phyloP scores from a whole-genome alignment of 2,329 filamentous ascomycete species.

The Nigrospora sphaerica region DNA sequence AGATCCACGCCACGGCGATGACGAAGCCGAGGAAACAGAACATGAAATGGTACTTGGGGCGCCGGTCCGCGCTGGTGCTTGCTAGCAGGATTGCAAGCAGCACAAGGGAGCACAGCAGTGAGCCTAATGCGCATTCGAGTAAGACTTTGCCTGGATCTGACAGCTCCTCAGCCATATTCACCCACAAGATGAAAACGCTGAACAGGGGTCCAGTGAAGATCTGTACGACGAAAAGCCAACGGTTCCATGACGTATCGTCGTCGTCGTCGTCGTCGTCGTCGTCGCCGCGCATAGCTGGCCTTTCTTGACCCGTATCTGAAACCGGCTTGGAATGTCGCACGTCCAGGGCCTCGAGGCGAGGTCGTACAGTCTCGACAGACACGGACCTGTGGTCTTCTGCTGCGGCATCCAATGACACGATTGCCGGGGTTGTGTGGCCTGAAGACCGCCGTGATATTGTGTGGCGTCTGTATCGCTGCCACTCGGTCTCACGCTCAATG shows the following conservation, averaged over 20 bases:
- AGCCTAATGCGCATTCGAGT: slow-evolving; percentile 50
- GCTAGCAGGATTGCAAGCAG: slow-evolving; percentile 60
- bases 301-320: slow-evolving; percentile 16
- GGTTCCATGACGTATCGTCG: slow-evolving; percentile 59
- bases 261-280: slow-evolving; percentile 36
- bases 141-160: slow-evolving; percentile 45
- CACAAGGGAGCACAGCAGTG: slow-evolving; percentile 62
- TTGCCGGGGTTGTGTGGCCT: slow-evolving; percentile 2
- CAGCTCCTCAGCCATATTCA: slow-evolving; percentile 54
- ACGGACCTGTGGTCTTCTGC: not conserved
- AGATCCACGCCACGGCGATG: slow-evolving; percentile 93
- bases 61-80: slow-evolving; percentile 59
- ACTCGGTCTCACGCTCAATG: slow-evolving; percentile 43
- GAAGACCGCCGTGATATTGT: slow-evolving; percentile 26
- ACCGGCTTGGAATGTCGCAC: slow-evolving; percentile 12
- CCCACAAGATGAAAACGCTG: slow-evolving; percentile 69
- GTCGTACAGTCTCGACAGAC: not conserved
- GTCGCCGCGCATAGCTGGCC: slow-evolving; percentile 23
- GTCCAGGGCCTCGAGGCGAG: slow-evolving; percentile 2
- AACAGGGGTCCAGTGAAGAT: slow-evolving; percentile 84
- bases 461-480: slow-evolving; percentile 50
- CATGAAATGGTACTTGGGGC: slow-evolving; percentile 67
- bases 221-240: slow-evolving; percentile 83
- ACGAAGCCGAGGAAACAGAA: slow-evolving; percentile 86
- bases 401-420: slow-evolving; percentile 6